Conservation (phyloP, 306 rosid species). For the Alnus glutinosa region DNA sequence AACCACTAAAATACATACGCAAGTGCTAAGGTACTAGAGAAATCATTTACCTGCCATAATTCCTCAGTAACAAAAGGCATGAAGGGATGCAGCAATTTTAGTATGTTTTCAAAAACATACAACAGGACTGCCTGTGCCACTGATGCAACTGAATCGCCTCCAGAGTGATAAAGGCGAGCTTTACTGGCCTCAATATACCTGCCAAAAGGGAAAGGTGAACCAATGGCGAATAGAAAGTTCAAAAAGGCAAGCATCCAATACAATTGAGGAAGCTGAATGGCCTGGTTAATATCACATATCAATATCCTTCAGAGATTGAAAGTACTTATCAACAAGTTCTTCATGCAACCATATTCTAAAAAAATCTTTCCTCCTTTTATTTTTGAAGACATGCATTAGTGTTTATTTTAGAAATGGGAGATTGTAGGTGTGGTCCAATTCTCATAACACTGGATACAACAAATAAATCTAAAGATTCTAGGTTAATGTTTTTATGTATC, state of each 20-base stretch:
- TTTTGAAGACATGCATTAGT: no score
- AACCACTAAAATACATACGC: neutral
- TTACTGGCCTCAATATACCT: conserved; percentile 99
- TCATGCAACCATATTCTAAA: no score
- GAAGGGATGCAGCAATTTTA: conserved; percentile 86
- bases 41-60: conserved; percentile 81
- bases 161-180: conserved; percentile 71
- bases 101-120: conserved; percentile 79
- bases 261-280: neutral
- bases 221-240: neutral
- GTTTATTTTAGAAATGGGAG: no score
- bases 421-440: no score
- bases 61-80: conserved; percentile 99
- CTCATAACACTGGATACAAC: no score
- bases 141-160: conserved; percentile 49
- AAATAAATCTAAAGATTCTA: no score
- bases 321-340: no score
- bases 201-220: neutral
- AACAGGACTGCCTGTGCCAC: conserved; percentile 82
- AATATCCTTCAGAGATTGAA: neutral
- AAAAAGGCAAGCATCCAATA: neutral
- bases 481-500: no score
- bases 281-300: neutral
- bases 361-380: no score
- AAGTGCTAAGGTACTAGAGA: neutral